Conservation (phyloP, 2,329 filamentous ascomycete species). For the Madurella fahalii region DNA sequence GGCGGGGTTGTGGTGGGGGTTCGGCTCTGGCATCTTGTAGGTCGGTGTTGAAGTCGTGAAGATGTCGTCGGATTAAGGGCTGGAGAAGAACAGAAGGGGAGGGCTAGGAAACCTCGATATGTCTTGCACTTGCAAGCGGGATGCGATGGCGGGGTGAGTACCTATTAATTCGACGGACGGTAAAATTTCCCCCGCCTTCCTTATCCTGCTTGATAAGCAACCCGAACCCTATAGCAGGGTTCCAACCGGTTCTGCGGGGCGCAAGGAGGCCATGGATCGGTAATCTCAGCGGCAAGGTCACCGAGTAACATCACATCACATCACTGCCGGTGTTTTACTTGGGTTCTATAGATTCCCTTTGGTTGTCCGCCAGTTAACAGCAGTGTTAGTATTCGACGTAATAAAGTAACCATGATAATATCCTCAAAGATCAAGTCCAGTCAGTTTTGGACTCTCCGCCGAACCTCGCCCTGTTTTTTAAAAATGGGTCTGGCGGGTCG, state of each 20-base stretch:
- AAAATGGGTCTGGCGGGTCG: too few species aligned
- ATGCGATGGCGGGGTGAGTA: neutral
- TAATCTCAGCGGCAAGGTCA: neutral
- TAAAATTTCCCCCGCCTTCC: neutral
- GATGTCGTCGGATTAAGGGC: neutral
- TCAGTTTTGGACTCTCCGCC: too few species aligned
- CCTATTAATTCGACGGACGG: neutral
- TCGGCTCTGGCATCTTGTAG: constrained; percentile 21
- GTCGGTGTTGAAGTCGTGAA: neutral
- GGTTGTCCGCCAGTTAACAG: too few species aligned
- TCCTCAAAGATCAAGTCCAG: too few species aligned
- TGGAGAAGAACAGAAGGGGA: neutral
- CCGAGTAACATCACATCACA: too few species aligned
- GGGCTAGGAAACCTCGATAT: neutral
- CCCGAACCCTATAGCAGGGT: constrained; percentile 14
- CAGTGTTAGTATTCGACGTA: too few species aligned
- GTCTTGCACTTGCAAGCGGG: too few species aligned
- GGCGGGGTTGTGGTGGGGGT: constrained; percentile 37
- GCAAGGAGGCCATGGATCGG: neutral
- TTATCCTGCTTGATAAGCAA: constrained; percentile 17
- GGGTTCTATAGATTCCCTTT: too few species aligned
- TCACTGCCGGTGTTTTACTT: too few species aligned
- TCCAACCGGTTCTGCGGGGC: neutral
- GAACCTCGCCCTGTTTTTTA: too few species aligned
- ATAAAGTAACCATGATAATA: too few species aligned